Evolutionary conservation across 164 flowering plant genomes (phyloP).

Genomic region (Magnolia changhungtana): DNA sequence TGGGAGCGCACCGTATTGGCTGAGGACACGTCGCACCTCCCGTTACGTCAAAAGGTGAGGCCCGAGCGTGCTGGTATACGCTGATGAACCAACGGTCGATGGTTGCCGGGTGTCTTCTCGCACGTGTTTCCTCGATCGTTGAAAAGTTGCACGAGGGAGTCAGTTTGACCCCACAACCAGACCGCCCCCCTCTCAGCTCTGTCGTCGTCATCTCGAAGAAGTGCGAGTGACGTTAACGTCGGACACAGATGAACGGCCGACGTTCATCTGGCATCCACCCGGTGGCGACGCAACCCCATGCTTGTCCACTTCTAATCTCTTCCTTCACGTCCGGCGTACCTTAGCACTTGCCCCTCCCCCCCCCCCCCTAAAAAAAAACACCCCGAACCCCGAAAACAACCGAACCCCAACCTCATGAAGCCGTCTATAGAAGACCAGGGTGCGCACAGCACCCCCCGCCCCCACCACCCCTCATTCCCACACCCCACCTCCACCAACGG

Average conservation of each 20-base stretch:
- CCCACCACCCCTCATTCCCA: slow-evolving; percentile 6
- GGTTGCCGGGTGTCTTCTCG: too few species aligned
- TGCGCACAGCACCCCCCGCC: slow-evolving; percentile 10
- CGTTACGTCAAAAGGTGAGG: too few species aligned
- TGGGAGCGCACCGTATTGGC: too few species aligned
- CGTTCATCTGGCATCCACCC: slow-evolving; percentile 12
- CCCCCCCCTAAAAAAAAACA: background rate
- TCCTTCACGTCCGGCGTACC: slow-evolving; percentile 23
- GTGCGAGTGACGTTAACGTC: slow-evolving; percentile 34
- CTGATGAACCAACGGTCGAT: too few species aligned
- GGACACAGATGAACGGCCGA: slow-evolving; percentile 32
- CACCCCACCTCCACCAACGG: slow-evolving; percentile 10
- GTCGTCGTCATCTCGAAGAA: too few species aligned
- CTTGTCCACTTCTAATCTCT: background rate
- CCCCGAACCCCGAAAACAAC: too few species aligned
- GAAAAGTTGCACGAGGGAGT: too few species aligned
- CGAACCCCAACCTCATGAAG: background rate
- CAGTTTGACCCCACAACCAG: too few species aligned
- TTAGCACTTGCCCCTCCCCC: slow-evolving; percentile 16
- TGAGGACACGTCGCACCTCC: too few species aligned
- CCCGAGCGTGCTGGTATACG: too few species aligned
- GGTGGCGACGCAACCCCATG: slow-evolving; percentile 1
- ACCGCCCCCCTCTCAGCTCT: too few species aligned
- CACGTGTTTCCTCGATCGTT: too few species aligned
- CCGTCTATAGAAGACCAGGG: slow-evolving; percentile 18